Evolutionary conservation across 805 yeast genomes (phyloP), one percentile per base, ranked within the genome.

Genomic region (Ogataea nonfermentans): DNA sequence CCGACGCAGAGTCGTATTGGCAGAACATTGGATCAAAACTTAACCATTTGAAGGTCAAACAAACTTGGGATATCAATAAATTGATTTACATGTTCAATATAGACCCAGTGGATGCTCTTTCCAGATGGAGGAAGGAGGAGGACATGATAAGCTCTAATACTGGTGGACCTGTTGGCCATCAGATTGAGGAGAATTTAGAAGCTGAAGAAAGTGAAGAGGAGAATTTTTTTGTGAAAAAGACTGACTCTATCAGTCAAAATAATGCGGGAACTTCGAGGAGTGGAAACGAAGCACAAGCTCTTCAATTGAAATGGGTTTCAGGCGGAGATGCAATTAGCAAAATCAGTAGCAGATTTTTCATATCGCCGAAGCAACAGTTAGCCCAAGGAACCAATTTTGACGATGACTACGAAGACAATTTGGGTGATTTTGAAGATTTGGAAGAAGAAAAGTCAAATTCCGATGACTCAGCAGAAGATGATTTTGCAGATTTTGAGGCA

Each of bases 41-140:
- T 42, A 68, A 75, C 46, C 75, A 82, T n/a, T 49, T 74, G 4
- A 56, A 65, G 43, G 67, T 63, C 56, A 70, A 65, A 52, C 76
- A 70, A 63, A 70, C 67, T 43, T 86, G 95, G 90, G 86, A 91
- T 60, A 77, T 91, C 46, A 80, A 82, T 51, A 86, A 84, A 55
- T 66, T 91, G 40, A 67, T 93, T 4, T 91, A 93, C 61, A 72
- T 84, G 76, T 79, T 82, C 41, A 83, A 86, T 50, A 70, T 88
- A 29, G 76, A 79, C 9, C 90, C 97, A 0, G 69, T 65, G 1
- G 93, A 84, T 47, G 93, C 75, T 24, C 68, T 87, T 32, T 67
- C 66, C 28, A 74, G 90, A 62, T 86, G 95, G 95, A 77, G 62
- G 49, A 70, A 74, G 23, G 78, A 76, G 51, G 71, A 68, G 27